Evolutionary conservation across 2,329 filamentous ascomycete species (phyloP), one percentile per base, ranked within the genome.

Genomic region (Calonectria hawksworthii): DNA sequence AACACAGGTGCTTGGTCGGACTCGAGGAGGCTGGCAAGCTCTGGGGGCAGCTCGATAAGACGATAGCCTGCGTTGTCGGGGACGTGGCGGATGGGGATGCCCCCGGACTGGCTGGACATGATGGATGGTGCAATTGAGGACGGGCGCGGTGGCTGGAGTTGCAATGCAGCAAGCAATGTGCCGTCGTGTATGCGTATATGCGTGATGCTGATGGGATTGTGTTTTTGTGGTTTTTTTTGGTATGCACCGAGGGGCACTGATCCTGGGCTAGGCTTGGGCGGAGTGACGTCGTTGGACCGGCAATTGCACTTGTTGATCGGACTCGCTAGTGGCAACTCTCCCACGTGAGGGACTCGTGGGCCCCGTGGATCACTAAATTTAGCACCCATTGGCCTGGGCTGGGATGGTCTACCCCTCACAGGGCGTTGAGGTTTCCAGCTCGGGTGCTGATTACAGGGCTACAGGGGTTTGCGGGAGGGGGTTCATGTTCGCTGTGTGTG

Each of bases 31-130:
- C 86, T 84, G 63, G 90, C 86, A 11, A 93, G 85, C 72, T 93
- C 92, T 0, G 90, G 85, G 1, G 92, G 91, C 4, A 93, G 87
- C 81, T 93, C 92, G 67, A 93, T 85, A 70, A 93, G 88, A 73
- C 90, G 92, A 83, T 92, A 93, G 66, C 88, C 87, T 21, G 87
- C 79, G 52, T 87, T 85, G 61, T 89, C 84, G 9, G 88, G 88
- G 50, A 84, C 85, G 78, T 91, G 88, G 56, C 85, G 83, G 70
- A 93, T 85, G 9, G 88, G 86, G 54, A 92, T 89, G 61, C 87
- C 88, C n/a, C 83, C 79, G 10, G 81, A 79, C 79, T 91, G 89
- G 70, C 81, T 88, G n/a, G 88, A 85, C 88, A 91, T 86, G 74
- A 13, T 70, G 71, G 56, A 52, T 16, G 38, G 38, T 10, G 8